Percentiles rank a stretch among this genome's conserved stretches.
These are phyloP conservation scores for Fagus crenata DNA, from an alignment of 306 rosid species.

Conservation along the genomic window DNA sequence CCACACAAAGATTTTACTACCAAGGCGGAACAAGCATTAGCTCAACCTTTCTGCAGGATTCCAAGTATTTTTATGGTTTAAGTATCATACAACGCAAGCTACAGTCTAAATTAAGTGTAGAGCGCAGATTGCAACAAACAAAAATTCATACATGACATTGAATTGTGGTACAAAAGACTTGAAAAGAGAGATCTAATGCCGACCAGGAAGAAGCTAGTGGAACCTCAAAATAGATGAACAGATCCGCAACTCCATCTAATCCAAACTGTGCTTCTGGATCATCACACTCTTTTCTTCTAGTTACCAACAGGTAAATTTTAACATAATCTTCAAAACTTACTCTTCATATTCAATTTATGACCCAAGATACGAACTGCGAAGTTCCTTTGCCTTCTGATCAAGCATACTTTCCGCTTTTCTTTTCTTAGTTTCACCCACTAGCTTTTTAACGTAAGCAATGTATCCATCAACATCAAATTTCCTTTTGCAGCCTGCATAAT, in stretches of 20 bases:
- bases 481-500: slow-evolving; percentile 90
- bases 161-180: too few relatives aligned
- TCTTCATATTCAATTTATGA: neutral
- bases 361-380: slow-evolving; percentile 20
- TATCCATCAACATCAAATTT: slow-evolving; percentile 84
- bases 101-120: neutral
- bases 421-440: slow-evolving; percentile 60
- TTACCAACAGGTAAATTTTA: too few relatives aligned
- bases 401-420: slow-evolving; percentile 54
- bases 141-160: too few relatives aligned
- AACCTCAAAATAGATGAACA: neutral
- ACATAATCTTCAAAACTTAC: neutral
- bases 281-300: neutral
- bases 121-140: too few relatives aligned
- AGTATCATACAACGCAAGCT: neutral
- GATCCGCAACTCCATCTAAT: neutral
- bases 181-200: too few relatives aligned
- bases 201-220: too few relatives aligned
- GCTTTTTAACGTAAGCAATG: slow-evolving; percentile 53
- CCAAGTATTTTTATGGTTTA: too few relatives aligned
- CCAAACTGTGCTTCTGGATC: neutral
- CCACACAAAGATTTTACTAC: neutral
- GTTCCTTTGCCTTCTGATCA: slow-evolving; percentile 49
- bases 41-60: too few relatives aligned
- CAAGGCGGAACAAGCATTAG: neutral